These are phyloP conservation scores for Bolboschoenus planiculmis DNA, from an alignment of 176 grass and related monocot genomes.

Conservation along the genomic window DNA sequence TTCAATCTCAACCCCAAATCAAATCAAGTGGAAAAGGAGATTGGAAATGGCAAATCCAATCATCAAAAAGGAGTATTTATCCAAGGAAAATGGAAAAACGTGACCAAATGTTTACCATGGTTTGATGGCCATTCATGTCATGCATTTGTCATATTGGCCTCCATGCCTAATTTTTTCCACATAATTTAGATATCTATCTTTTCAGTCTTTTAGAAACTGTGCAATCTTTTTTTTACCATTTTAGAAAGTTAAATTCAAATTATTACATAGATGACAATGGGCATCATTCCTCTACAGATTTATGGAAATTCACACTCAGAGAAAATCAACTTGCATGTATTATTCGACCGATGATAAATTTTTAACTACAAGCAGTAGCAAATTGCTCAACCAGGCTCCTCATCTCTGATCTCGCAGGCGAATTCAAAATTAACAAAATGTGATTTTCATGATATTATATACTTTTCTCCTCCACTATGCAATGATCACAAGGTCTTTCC, in stretches of 20 bases:
- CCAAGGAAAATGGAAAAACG: conserved; percentile 7
- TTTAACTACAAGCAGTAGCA: too few relatives aligned
- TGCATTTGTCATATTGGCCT: background rate
- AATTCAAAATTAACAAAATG: too few relatives aligned
- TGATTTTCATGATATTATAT: too few relatives aligned
- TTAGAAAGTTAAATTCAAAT: too few relatives aligned
- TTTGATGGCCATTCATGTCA: conserved; percentile 12
- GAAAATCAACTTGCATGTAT: too few relatives aligned
- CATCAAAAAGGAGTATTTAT: conserved; percentile 2
- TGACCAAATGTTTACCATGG: background rate
- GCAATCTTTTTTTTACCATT: background rate
- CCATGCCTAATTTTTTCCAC: background rate
- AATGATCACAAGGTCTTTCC: background rate
- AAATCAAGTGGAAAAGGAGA: background rate
- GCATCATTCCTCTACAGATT: too few relatives aligned
- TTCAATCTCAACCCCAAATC: background rate
- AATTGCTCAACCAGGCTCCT: too few relatives aligned
- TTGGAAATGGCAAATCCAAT: conserved; percentile 3
- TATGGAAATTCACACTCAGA: too few relatives aligned
- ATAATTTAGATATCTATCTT: conserved; percentile 8
- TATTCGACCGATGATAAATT: too few relatives aligned
- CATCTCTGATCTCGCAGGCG: too few relatives aligned
- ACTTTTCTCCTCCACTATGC: too few relatives aligned
- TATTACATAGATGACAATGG: too few relatives aligned
- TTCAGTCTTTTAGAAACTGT: background rate